Conservation (phyloP, 2,329 filamentous ascomycete species). For the Pyricularia grisea region DNA sequence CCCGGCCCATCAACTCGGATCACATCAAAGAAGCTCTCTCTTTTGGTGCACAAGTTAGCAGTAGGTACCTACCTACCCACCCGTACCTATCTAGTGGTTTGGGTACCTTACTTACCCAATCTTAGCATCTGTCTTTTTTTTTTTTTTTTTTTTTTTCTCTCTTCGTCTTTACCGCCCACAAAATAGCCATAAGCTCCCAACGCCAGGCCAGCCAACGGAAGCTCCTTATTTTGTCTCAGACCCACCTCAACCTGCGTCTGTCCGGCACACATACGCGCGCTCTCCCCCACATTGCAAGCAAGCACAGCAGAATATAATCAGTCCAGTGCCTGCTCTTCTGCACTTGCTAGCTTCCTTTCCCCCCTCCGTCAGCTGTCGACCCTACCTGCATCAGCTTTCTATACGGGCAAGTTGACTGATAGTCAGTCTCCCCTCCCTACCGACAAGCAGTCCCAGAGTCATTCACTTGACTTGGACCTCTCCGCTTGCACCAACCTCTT, state of each 20-base stretch:
- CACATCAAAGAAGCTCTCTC: not conserved
- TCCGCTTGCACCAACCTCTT: constrained; percentile 7
- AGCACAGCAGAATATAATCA: constrained; percentile 2
- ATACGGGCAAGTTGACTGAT: constrained; percentile 25
- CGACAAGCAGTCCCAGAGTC: constrained; percentile 24
- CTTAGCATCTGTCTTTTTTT: not conserved
- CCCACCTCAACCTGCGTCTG: not conserved
- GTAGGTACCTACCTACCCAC: not conserved
- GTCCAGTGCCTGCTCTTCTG: constrained; percentile 9
- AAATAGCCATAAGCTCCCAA: not conserved
- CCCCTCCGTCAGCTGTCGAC: constrained; percentile 24
- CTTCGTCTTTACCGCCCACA: not conserved
- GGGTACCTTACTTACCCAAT: not conserved
- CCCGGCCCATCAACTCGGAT: constrained; percentile 4
- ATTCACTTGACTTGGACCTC: constrained; percentile 31
- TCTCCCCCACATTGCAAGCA: not conserved
- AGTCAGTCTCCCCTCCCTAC: constrained; percentile 21
- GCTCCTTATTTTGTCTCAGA: not conserved
- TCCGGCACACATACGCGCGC: not conserved
- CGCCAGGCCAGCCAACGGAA: not conserved
- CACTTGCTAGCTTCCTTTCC: constrained; percentile 15
- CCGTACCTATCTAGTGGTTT: not conserved
- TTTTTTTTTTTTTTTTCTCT: not conserved
- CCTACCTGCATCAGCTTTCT: constrained; percentile 17
- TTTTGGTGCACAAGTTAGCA: not conserved